These are phyloP conservation scores for Conidiobolus incongruus DNA, from an alignment of 371 early-diverging fungal species.

Conservation along the genomic window DNA sequence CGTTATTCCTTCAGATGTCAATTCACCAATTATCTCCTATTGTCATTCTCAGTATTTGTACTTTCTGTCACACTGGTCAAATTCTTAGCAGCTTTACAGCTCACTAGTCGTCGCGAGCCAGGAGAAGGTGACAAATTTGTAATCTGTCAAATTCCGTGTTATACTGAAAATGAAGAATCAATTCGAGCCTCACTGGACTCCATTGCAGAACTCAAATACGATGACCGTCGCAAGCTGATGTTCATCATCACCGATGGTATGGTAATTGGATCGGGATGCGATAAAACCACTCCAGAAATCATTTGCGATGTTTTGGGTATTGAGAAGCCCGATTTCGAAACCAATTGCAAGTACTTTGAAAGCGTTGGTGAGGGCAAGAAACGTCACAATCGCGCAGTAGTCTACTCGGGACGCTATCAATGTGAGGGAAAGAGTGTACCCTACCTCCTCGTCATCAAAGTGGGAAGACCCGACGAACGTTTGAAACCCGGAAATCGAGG, in stretches of 20 bases:
- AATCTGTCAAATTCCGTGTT: conserved; percentile 73
- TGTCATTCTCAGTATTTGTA: conserved; percentile 51
- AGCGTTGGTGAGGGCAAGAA: conserved; percentile 67
- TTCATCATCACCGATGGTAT: conserved; percentile 68
- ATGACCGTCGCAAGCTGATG: conserved; percentile 46
- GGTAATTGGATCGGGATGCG: conserved; percentile 77
- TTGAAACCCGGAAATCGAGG: conserved; percentile 65
- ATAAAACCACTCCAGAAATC: conserved; percentile 72
- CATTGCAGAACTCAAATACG: conserved; percentile 33
- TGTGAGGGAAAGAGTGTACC: conserved; percentile 60
- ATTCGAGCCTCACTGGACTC: conserved; percentile 44
- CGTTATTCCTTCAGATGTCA: conserved; percentile 56
- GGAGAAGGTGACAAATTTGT: conserved; percentile 78
- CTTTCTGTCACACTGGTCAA: conserved; percentile 70
- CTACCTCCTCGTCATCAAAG: conserved; percentile 62
- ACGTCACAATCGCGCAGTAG: conserved; percentile 72
- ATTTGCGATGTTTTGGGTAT: conserved; percentile 66
- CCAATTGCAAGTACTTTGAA: conserved; percentile 67
- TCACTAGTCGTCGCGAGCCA: conserved; percentile 45
- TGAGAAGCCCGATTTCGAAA: conserved; percentile 47
- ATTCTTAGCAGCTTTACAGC: conserved; percentile 76
- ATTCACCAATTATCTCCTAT: conserved; percentile 68
- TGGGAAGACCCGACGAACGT: conserved; percentile 39
- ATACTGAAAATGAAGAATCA: conserved; percentile 61
- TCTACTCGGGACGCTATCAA: conserved; percentile 76